A percentile compares a stretch with the other conserved stretches of the same genome.
phyloP scores from a whole-genome alignment of 352 stramenopile genomes.

The Nothophytophthora sp. region DNA sequence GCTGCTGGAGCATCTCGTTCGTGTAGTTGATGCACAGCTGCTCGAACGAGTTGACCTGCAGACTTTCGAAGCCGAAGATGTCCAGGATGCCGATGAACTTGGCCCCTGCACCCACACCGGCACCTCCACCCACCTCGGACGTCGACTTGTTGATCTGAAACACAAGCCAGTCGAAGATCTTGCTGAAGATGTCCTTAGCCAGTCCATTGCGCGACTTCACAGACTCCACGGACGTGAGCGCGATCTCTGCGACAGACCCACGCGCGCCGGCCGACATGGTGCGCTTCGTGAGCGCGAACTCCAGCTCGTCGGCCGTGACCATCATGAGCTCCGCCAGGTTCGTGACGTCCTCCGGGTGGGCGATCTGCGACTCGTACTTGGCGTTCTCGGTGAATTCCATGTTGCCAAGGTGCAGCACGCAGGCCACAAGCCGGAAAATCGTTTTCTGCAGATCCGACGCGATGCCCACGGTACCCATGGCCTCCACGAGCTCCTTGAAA shows the following conservation, averaged over 20 bases:
- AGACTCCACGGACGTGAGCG: constrained; percentile 78
- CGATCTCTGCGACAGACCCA: constrained; percentile 86
- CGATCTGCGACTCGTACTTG: constrained; percentile 79
- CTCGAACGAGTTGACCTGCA: constrained; percentile 94
- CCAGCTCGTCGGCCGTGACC: constrained; percentile 78
- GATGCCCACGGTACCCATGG: constrained; percentile 93
- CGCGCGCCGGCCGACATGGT: constrained; percentile 88
- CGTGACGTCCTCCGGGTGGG: constrained; percentile 61
- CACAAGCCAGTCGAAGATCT: constrained; percentile 98
- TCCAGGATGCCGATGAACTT: constrained; percentile 96
- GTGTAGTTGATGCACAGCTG: constrained; percentile 98
- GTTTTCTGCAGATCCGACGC: constrained; percentile 88
- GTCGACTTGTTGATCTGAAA: constrained; percentile 92
- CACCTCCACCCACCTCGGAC: constrained; percentile 50
- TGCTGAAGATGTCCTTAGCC: constrained; percentile 96
- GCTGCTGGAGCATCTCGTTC: constrained; percentile 96
- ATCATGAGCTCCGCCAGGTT: constrained; percentile 86
- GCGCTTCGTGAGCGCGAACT: constrained; percentile 89
- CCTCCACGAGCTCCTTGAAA: constrained; percentile 92
- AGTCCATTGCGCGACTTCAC: constrained; percentile 93
- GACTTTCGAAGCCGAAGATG: constrained; percentile 97
- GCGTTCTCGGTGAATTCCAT: constrained; percentile 91
- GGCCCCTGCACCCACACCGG: constrained; percentile 24
- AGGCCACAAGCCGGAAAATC: constrained; percentile 96
- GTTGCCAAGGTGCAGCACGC: constrained; percentile 98